phyloP scores from a whole-genome alignment of 2,329 filamentous ascomycete species.

The Diaporthe sp. region DNA sequence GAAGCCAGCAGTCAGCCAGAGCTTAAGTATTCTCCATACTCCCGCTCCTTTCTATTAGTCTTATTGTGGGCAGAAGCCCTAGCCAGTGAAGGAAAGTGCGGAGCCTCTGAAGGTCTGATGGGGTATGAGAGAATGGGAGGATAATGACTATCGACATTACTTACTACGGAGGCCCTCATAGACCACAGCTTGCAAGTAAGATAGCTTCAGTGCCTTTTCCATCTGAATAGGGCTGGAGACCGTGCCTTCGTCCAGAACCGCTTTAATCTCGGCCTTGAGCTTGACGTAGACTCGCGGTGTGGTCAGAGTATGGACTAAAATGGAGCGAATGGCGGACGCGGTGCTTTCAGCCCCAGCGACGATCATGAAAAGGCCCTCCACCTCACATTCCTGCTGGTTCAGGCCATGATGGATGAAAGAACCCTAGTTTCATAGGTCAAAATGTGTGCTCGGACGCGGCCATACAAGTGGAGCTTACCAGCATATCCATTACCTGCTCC shows the following conservation, averaged over 20 bases:
- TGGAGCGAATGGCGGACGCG: slow-evolving; percentile 59
- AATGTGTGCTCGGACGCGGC: background rate
- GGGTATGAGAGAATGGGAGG: background rate
- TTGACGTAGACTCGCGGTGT: slow-evolving; percentile 32
- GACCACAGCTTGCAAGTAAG: slow-evolving; percentile 44
- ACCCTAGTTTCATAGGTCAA: slow-evolving; percentile 39
- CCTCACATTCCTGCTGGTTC: slow-evolving; percentile 55
- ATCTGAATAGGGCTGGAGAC: slow-evolving; percentile 36
- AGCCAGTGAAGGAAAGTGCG: background rate
- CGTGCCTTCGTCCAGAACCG: slow-evolving; percentile 19
- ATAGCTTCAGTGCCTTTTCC: slow-evolving; percentile 37
- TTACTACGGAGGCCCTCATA: slow-evolving; percentile 42
- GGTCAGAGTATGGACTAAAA: slow-evolving; percentile 41
- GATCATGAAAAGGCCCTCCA: slow-evolving; percentile 46
- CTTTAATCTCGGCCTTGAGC: slow-evolving; percentile 39
- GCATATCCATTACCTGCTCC: slow-evolving; percentile 62
- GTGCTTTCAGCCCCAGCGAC: slow-evolving; percentile 65
- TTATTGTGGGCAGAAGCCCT: background rate
- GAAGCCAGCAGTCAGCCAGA: background rate
- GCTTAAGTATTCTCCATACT: background rate
- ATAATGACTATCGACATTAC: background rate
- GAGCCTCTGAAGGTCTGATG: no score
- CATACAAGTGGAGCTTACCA: slow-evolving; percentile 46
- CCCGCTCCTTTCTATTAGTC: background rate
- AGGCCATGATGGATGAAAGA: slow-evolving; percentile 61